A percentile compares a stretch with the other conserved stretches of the same genome.
These are phyloP conservation scores for Combretum micranthum DNA, from an alignment of 345 rosid genomes.

Conservation along the genomic window DNA sequence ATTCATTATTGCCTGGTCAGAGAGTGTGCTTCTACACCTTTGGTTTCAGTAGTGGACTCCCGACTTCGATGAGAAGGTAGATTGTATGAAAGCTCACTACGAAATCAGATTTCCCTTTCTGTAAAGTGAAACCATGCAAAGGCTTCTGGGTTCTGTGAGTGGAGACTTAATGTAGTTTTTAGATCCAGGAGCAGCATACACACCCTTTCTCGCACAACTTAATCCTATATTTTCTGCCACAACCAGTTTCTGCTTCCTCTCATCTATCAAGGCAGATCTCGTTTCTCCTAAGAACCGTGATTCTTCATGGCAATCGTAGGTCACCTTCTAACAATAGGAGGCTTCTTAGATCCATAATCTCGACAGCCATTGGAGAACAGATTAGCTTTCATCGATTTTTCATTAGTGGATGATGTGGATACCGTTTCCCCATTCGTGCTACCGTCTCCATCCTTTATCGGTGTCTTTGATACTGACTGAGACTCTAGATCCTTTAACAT, in stretches of 20 bases:
- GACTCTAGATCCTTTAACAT: slow-evolving; percentile 42
- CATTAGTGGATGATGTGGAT: not conserved
- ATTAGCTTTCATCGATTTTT: too few species aligned
- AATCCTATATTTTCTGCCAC: not conserved
- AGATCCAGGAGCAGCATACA: slow-evolving; percentile 20
- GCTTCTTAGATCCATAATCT: too few species aligned
- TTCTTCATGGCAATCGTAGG: too few species aligned
- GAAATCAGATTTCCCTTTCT: slow-evolving; percentile 14
- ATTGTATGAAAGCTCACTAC: slow-evolving; percentile 9
- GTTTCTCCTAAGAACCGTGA: not conserved
- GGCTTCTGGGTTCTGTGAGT: slow-evolving; percentile 33
- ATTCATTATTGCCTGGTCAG: too few species aligned
- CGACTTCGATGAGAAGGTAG: too few species aligned
- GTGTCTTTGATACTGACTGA: slow-evolving; percentile 4
- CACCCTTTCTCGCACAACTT: not conserved
- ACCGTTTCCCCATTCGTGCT: not conserved
- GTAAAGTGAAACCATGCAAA: not conserved
- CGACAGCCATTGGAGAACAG: too few species aligned
- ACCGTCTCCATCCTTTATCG: slow-evolving; percentile 5
- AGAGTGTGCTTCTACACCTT: too few species aligned
- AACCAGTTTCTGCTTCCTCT: slow-evolving; percentile 15
- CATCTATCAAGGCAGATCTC: slow-evolving; percentile 4
- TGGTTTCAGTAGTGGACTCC: too few species aligned
- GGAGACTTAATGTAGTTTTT: slow-evolving; percentile 17
- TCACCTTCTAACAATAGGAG: too few species aligned